Evolutionary conservation across 2,329 filamentous ascomycete genomes (phyloP).

Genomic region (Pyricularia grisea): DNA sequence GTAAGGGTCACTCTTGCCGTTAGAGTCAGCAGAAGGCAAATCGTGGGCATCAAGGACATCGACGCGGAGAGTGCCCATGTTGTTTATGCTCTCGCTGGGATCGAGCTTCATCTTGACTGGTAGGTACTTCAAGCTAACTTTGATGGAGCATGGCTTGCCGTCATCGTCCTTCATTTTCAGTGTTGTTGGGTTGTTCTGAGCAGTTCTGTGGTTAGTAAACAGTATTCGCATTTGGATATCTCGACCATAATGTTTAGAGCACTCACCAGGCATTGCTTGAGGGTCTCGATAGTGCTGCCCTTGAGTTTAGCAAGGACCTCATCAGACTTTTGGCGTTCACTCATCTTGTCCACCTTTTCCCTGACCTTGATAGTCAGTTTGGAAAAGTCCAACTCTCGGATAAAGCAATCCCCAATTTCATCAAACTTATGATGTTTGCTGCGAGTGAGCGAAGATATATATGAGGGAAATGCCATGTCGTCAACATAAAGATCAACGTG

Average conservation of each 20-base stretch:
- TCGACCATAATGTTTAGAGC: not conserved
- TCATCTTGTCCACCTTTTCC: slow-evolving; percentile 67
- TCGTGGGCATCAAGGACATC: slow-evolving; percentile 80
- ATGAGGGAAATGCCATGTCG: slow-evolving; percentile 87
- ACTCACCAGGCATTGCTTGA: slow-evolving; percentile 77
- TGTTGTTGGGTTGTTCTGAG: slow-evolving; percentile 76
- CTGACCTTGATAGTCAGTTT: slow-evolving; percentile 81
- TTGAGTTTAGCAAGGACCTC: slow-evolving; percentile 72
- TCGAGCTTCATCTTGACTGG: slow-evolving; percentile 91
- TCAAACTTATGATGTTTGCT: slow-evolving; percentile 65
- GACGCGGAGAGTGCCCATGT: slow-evolving; percentile 92
- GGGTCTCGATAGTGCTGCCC: slow-evolving; percentile 75
- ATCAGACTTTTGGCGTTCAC: slow-evolving; percentile 61
- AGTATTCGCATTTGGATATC: not conserved
- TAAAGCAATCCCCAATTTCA: slow-evolving; percentile 91
- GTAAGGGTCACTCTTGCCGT: slow-evolving; percentile 95
- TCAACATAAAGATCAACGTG: slow-evolving; percentile 87
- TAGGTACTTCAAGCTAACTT: slow-evolving; percentile 88
- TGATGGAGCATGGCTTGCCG: slow-evolving; percentile 69
- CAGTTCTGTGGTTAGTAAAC: not conserved
- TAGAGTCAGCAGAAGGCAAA: slow-evolving; percentile 88
- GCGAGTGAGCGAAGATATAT: slow-evolving; percentile 68
- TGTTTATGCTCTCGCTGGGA: slow-evolving; percentile 95
- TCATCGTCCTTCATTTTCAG: slow-evolving; percentile 72
- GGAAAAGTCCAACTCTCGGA: slow-evolving; percentile 95